Conservation (phyloP, 192 early-diverging fungal species). For the Backusella circina region DNA sequence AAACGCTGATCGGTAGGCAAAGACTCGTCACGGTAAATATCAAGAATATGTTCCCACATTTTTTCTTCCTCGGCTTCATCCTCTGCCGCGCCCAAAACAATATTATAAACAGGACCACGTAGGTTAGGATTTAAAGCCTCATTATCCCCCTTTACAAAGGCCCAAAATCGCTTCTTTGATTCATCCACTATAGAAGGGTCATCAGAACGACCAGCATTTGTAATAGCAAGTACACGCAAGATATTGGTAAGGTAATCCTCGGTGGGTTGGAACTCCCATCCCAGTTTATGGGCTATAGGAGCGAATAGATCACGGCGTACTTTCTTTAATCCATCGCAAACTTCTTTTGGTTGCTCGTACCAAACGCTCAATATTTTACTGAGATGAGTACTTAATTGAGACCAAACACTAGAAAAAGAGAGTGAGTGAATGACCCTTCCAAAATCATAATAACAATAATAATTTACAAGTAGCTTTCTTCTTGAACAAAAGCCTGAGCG, state of each 20-base stretch:
- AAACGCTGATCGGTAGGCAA: conserved; percentile 66
- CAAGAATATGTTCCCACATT: conserved; percentile 53
- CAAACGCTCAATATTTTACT: conserved; percentile 60
- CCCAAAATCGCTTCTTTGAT: conserved; percentile 65
- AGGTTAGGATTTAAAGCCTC: conserved; percentile 75
- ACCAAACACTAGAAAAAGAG: conserved; percentile 52
- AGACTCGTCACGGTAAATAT: conserved; percentile 56
- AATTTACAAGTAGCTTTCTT: conserved; percentile 72
- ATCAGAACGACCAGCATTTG: conserved; percentile 63
- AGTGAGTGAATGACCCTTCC: background rate
- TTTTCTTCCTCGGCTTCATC: conserved; percentile 44
- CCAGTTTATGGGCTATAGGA: conserved; percentile 65
- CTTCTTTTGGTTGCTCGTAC: conserved; percentile 59
- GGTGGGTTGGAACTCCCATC: conserved; percentile 67
- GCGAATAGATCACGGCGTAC: conserved; percentile 73
- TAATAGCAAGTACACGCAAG: conserved; percentile 74
- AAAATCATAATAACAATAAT: background rate
- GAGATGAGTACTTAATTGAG: conserved; percentile 58
- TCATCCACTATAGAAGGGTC: conserved; percentile 63
- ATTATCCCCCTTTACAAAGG: conserved; percentile 61
- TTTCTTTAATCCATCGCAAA: conserved; percentile 57
- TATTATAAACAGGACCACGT: conserved; percentile 66
- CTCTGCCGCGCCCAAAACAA: conserved; percentile 63
- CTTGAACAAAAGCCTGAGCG: conserved; percentile 65
- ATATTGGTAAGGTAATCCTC: conserved; percentile 77